phyloP scores from a whole-genome alignment of 1,284 basidiomycete species.

The Pyrrhoderma noxium region DNA sequence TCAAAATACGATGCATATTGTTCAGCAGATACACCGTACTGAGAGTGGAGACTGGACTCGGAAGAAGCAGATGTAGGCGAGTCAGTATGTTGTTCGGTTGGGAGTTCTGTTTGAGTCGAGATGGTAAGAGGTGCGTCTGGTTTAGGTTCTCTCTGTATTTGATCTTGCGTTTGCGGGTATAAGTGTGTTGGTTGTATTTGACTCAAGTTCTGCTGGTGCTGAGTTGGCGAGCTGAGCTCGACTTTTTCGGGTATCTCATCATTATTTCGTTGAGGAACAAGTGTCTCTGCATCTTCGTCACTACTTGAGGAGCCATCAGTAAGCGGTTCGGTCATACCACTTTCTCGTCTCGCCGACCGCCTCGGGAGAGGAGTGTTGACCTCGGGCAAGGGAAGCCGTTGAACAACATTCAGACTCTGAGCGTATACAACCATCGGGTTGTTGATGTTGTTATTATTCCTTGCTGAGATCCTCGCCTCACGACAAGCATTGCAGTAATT shows the following conservation, averaged over 20 bases:
- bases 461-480: constrained; percentile 8
- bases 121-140: neutral
- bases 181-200: too few relatives aligned
- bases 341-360: neutral
- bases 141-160: neutral
- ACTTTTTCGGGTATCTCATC: too few relatives aligned
- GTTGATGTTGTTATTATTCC: neutral
- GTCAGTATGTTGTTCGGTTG: neutral
- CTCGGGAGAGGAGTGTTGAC: neutral
- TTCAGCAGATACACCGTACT: neutral
- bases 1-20: constrained; percentile 31
- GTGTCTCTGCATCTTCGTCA: too few relatives aligned
- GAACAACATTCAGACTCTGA: neutral
- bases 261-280: too few relatives aligned
- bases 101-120: neutral
- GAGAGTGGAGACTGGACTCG: neutral
- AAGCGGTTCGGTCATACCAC: neutral
- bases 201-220: too few relatives aligned
- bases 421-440: neutral
- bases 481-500: constrained; percentile 33
- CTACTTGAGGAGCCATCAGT: constrained; percentile 1
- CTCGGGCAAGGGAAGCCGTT: neutral
- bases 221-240: too few relatives aligned
- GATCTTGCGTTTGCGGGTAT: neutral
- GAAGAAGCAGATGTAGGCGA: constrained; percentile 4